Evolutionary conservation across 176 grass and related monocot species (phyloP), one percentile per base, ranked within the genome.

Genomic region (Lolium perenne): DNA sequence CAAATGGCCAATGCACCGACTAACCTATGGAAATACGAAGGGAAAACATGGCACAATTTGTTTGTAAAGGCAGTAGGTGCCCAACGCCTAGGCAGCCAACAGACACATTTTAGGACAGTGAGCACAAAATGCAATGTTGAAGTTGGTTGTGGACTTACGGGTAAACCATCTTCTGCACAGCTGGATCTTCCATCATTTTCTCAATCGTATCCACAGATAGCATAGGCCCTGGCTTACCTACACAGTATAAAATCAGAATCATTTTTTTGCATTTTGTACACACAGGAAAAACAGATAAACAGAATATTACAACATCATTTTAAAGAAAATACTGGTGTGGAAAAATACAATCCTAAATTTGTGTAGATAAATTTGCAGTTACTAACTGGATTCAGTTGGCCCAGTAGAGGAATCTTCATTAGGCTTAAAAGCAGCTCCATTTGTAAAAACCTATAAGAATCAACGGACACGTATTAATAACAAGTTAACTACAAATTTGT

Each of bases 121-220:
- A 80, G 23, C 8, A 84, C 75, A 78, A 46, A 25, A 55, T 71
- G 20, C 18, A 2, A 57, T 29, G 18, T 76, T 84, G 29, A 71
- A 81, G 47, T 71, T 16, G 29, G 26, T 54, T n/a, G 71, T 48
- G 80, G 75, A 86, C 92, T 93, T 96, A 99, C 97, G 94, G 97
- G 86, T 87, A 99, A 90, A 99, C 92, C 97, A 99, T 96, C 80
- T 99, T 91, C 89, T 96, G 97, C 76, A 99, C 90, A 29, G 90
- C 69, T 74, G 97, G 97, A 88, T 99, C 97, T 91, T 99, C 97
- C 97, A 99, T 94, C 97, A 99, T 99, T 91, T 96, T 99, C 71
- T 99, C 94, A 43, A 99, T 87, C 90, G 93, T 89, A 14, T 99
- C 97, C 77, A 99, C 62, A 15, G 97, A 96, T 47, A 99, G 78